Percentiles rank a stretch among this genome's conserved stretches.
Evolutionary conservation across 768 basidiomycete genomes (phyloP).

Genomic region (Dioszegia aurantiaca): DNA sequence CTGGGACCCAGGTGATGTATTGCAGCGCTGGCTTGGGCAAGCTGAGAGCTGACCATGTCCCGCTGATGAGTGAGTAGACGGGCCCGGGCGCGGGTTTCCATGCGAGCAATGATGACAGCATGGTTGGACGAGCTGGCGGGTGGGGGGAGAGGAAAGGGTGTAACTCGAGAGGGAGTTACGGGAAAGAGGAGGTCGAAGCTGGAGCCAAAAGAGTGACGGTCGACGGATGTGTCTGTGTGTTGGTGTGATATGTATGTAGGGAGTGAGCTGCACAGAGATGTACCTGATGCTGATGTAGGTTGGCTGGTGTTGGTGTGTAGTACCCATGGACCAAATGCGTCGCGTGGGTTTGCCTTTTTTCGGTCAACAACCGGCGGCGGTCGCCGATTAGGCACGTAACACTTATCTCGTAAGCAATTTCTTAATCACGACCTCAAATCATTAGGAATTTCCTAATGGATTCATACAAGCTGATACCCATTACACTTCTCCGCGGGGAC

Average conservation of each 20-base stretch:
- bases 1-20: conserved; percentile 64
- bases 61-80: conserved; percentile 34
- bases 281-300: too few species aligned
- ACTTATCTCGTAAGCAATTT: neutral
- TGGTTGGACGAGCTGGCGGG: neutral
- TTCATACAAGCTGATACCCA: too few species aligned
- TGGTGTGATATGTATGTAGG: neutral
- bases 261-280: neutral
- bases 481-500: too few species aligned
- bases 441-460: neutral
- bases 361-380: neutral
- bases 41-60: conserved; percentile 28
- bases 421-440: neutral
- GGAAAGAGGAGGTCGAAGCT: neutral
- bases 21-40: conserved; percentile 53
- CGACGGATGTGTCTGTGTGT: neutral
- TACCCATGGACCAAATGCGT: neutral
- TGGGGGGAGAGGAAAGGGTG: neutral
- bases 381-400: neutral
- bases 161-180: neutral
- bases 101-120: conserved; percentile 5
- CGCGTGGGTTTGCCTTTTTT: neutral
- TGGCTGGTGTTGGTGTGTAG: too few species aligned
- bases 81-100: conserved; percentile 42
- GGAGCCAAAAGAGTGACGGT: neutral